Evolutionary conservation across 306 rosid species (phyloP), one percentile per base, ranked within the genome.

Genomic region (Hippophae gyantsensis): DNA sequence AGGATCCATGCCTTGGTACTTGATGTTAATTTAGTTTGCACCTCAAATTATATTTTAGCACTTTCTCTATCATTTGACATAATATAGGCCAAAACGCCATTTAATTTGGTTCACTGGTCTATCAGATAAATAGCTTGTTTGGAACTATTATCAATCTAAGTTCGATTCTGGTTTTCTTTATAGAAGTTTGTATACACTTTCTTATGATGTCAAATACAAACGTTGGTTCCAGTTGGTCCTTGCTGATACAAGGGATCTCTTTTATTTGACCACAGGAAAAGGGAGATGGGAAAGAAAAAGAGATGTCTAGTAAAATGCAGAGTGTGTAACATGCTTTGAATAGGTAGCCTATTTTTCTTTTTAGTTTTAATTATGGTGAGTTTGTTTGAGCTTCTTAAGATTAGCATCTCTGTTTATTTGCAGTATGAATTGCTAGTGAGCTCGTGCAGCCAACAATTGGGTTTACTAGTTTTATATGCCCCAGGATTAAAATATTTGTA

Each of bases 261-360:
- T 60, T 57, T 51, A 55, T 50, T 13, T 58, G 61, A 63, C 48
- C 70, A 79, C 82, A 93, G 99, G 95, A 73, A 66, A 86, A 79
- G 62, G 95, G 81, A 56, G 96, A 70, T 45, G 42, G 54, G 9
- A 88, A 82, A 77, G 78, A 79, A 64, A 86, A 80, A 73, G 97
- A 84, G 43, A 44, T 70, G 23, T 78, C 97, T 23, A 80, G 81
- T 90, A 93, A 93, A 81, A 76, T 79, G 71, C 94, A 86, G 76
- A 86, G 73, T 67, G 94, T 93, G 55, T 86, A 74, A 79, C 50
- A 60, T 62, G 62, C 67, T 59, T 56, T 57, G 57, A 48, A 57
- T 40, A 18, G 79, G 38, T 71, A 71, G 53, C 59, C 23, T 13
- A n/a, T 32, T 62, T 62, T 56, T 25, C 25, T 9, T 54, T 69